Conservation (phyloP, 805 yeast species). For the Saccharomycopsis sp. region DNA sequence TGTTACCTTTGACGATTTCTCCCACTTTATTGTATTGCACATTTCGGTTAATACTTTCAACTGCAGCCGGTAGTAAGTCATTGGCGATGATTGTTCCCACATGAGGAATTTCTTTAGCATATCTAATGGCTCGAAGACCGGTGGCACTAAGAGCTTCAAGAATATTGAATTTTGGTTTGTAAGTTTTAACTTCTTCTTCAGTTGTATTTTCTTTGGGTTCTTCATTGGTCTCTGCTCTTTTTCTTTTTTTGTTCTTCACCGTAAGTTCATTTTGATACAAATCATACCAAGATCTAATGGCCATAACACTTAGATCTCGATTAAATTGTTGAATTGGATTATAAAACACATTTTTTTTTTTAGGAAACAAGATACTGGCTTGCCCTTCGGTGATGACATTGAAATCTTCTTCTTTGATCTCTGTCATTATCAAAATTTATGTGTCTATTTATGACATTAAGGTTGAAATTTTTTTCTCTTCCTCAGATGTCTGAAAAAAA, state of each 20-base stretch:
- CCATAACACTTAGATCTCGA: conserved; percentile 78
- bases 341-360: conserved; percentile 78
- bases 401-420: conserved; percentile 26
- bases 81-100: conserved; percentile 74
- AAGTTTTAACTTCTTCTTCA: conserved; percentile 13
- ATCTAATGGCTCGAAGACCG: conserved; percentile 87
- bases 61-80: conserved; percentile 82
- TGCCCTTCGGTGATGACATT: conserved; percentile 60
- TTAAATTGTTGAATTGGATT: conserved; percentile 96
- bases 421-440: too few species aligned
- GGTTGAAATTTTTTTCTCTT: too few species aligned
- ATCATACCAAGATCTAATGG: conserved; percentile 79
- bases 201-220: conserved; percentile 1
- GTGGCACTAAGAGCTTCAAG: conserved; percentile 92
- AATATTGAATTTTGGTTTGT: conserved; percentile 47
- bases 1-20: conserved; percentile 50
- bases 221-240: conserved; percentile 20
- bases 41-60: conserved; percentile 64
- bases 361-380: conserved; percentile 75
- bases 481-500: too few species aligned
- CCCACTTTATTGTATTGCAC: conserved; percentile 54
- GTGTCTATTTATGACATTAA: too few species aligned
- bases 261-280: conserved; percentile 33
- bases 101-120: conserved; percentile 81
- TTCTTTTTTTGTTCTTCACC: conserved; percentile 18